Evolutionary conservation across 1,284 basidiomycete genomes (phyloP).

Genomic region (Acaromyces ingoldii): DNA sequence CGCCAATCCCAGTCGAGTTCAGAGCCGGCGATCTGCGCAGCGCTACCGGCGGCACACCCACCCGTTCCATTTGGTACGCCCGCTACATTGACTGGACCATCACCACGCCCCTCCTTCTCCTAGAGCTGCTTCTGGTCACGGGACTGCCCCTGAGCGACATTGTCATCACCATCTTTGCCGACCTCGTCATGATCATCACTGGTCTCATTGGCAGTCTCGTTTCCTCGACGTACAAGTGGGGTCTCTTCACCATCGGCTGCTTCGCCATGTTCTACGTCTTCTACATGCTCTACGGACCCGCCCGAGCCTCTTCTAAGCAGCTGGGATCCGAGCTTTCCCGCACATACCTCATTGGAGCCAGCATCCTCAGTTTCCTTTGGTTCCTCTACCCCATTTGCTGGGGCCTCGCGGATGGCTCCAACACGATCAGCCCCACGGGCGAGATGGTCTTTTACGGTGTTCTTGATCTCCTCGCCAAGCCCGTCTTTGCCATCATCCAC

Average conservation of each 20-base stretch:
- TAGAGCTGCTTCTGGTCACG: conserved; percentile 58
- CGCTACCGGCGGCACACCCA: conserved; percentile 30
- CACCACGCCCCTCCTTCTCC: conserved; percentile 60
- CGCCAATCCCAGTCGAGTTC: conserved; percentile 58
- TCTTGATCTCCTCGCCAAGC: conserved; percentile 60
- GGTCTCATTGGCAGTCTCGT: conserved; percentile 60
- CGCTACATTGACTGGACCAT: conserved; percentile 51
- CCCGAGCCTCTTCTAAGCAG: conserved; percentile 51
- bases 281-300: conserved; percentile 49
- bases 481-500: conserved; percentile 43
- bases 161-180: conserved; percentile 59
- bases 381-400: conserved; percentile 52
- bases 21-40: no score
- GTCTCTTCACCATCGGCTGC: conserved; percentile 54
- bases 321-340: conserved; percentile 52
- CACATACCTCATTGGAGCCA: conserved; percentile 54
- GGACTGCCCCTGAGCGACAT: conserved; percentile 59
- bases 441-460: conserved; percentile 60
- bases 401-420: conserved; percentile 57
- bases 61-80: conserved; percentile 60
- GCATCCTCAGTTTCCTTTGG: conserved; percentile 32
- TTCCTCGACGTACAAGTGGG: conserved; percentile 58
- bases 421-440: conserved; percentile 55
- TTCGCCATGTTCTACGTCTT: conserved; percentile 54
- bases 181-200: conserved; percentile 55